Evolutionary conservation across 2,329 filamentous ascomycete species (phyloP).

Genomic region (Zalaria sp.): DNA sequence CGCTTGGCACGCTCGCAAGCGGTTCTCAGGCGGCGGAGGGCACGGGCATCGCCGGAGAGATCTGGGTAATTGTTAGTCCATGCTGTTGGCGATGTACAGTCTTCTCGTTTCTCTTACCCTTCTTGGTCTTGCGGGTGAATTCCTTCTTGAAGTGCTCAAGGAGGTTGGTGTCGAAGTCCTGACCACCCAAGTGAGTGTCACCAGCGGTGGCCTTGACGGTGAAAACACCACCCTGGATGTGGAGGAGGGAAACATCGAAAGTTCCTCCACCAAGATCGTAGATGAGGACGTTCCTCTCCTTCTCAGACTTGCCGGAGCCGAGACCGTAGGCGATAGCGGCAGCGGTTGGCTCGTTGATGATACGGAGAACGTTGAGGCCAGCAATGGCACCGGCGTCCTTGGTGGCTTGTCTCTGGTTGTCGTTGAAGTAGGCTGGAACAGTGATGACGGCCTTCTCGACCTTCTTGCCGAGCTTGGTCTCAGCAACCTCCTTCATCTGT

Average conservation of each 20-base stretch:
- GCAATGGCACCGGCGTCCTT: constrained; percentile 98
- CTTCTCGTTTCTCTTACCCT: constrained; percentile 18
- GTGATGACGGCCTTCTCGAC: constrained; percentile 98
- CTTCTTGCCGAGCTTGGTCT: constrained; percentile 96
- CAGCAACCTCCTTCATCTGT: constrained; percentile 95
- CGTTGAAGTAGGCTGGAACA: constrained; percentile 99
- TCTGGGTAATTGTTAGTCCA: constrained; percentile 22
- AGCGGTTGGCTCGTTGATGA: constrained; percentile 99
- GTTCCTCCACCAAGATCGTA: constrained; percentile 99
- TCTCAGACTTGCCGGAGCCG: constrained; percentile 74
- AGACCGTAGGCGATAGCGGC: constrained; percentile 98
- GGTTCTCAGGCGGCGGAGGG: constrained; percentile 88
- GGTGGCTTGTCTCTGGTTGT: constrained; percentile 98
- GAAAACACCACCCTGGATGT: constrained; percentile 99
- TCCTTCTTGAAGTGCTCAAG: constrained; percentile 96
- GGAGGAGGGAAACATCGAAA: constrained; percentile 98
- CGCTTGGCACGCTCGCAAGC: constrained; percentile 99
- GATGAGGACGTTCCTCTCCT: constrained; percentile 98
- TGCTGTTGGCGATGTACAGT: too few relatives aligned
- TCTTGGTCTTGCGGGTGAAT: constrained; percentile 69
- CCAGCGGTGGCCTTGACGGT: constrained; percentile 96
- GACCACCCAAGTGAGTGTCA: constrained; percentile 91
- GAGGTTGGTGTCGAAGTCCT: constrained; percentile 93
- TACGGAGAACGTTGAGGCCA: constrained; percentile 96
- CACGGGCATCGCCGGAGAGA: constrained; percentile 71